Evolutionary conservation across 208 protist species (phyloP).

Genomic region (Crithidia acanthocephali): DNA sequence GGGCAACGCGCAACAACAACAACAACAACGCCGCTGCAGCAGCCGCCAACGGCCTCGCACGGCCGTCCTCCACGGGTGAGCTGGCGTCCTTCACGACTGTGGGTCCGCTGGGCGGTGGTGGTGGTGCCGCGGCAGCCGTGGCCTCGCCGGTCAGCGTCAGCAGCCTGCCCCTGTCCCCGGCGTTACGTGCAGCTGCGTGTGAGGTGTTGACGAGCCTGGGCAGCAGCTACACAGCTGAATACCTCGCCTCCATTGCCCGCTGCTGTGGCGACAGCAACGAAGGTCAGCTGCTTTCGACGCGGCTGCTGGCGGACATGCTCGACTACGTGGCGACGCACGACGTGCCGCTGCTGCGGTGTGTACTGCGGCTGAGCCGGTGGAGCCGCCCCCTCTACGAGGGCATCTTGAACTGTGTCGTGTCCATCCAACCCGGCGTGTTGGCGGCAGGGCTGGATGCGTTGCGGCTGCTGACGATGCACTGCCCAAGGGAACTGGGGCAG

Average conservation of each 20-base stretch:
- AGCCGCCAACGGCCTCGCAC: neutral
- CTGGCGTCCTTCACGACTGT: neutral
- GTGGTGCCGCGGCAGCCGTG: slow-evolving; percentile 1
- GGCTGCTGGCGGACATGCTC: slow-evolving; percentile 68
- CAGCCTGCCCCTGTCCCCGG: slow-evolving; percentile 10
- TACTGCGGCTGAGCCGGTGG: slow-evolving; percentile 50
- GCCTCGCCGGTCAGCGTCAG: slow-evolving; percentile 24
- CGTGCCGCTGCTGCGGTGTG: slow-evolving; percentile 39
- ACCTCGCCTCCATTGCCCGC: slow-evolving; percentile 59
- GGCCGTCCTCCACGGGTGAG: slow-evolving; percentile 11
- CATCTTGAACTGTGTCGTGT: slow-evolving; percentile 91
- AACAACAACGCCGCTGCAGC: neutral
- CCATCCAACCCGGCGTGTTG: slow-evolving; percentile 82
- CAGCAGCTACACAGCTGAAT: slow-evolving; percentile 72
- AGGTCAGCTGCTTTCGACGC: slow-evolving; percentile 68
- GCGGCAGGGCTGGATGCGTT: slow-evolving; percentile 89
- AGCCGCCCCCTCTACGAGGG: slow-evolving; percentile 79
- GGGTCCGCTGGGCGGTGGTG: neutral
- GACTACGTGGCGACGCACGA: slow-evolving; percentile 35
- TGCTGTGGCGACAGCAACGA: slow-evolving; percentile 77
- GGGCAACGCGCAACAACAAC: neutral
- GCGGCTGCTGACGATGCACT: slow-evolving; percentile 73
- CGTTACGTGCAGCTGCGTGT: slow-evolving; percentile 36
- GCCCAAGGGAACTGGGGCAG: slow-evolving; percentile 43
- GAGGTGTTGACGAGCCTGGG: slow-evolving; percentile 43